Base-by-base conservation (phyloP, 768 basidiomycete species). In the Coprinopsis sp. region DNA sequence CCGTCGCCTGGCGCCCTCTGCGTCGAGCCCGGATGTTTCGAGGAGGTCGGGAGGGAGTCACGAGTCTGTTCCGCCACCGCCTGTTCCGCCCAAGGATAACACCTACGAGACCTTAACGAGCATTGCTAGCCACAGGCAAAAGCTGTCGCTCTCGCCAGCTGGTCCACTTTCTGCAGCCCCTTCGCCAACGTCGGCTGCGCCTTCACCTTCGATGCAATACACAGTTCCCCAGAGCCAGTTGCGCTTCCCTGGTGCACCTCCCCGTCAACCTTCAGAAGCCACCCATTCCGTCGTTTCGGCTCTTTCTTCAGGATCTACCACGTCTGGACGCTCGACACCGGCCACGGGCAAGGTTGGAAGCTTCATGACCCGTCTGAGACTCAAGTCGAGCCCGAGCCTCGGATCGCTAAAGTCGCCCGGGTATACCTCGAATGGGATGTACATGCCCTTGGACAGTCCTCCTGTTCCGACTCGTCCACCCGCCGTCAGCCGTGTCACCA, bases 61-160 rank as follows among this genome's bases (percentile, higher is more conserved):
- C 23, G 28, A 42, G n/a, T n/a, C n/a, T 13, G 40, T 28, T 10
- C 7, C 28, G 5, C 40, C 40, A 6, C 40, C 40, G 12, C 40
- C 40, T 30, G 40, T 42, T n/a, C 40, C 40, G 24, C 40, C 40
- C 8, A 42, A 42, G 40, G 40, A 42, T 42, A 28, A 21, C n/a
- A n/a, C 30, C 5, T 42, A 42, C 28, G 40, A 42, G n/a, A 28
- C 27, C 27, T 30, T 42, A 18, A 30, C 40, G 14, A 28, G 40
- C 5, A 10, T 42, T 7, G 40, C 40, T 28, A 16, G 14, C 7
- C 40, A 42, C 6, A 42, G 40, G 19, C 38, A 39, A 23, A 42
- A 42, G 40, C 4, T 8, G 30, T 8, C 8, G 10, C 10, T 8
- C 10, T 31, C 30, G 30, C 30, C 30, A 8, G 30, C 30, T 8